Evolutionary conservation across 148 eudicot genomes (phyloP).

Genomic region (Fagopyrum tataricum): DNA sequence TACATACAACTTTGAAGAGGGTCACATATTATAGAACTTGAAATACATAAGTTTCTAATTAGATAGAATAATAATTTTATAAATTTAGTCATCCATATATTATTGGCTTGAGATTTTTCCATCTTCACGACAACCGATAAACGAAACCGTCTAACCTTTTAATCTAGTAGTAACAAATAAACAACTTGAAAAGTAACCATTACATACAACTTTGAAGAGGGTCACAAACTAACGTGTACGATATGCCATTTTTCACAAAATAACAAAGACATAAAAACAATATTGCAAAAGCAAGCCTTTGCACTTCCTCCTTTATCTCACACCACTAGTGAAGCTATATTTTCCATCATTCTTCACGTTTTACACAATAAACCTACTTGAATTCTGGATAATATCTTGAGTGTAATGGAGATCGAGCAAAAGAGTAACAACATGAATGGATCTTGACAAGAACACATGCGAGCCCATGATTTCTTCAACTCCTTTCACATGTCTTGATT

Average conservation of each 20-base stretch:
- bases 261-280: background rate
- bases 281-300: background rate
- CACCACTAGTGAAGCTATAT: too few species aligned
- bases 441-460: background rate
- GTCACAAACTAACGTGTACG: background rate
- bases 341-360: background rate
- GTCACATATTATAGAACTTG: too few species aligned
- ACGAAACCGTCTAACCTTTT: too few species aligned
- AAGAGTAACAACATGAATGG: background rate
- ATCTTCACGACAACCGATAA: too few species aligned
- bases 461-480: background rate
- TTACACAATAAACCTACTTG: background rate
- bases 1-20: background rate
- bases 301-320: background rate
- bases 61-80: too few species aligned
- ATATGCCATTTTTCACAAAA: background rate
- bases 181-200: background rate
- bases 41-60: too few species aligned
- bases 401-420: background rate
- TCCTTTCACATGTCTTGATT: background rate
- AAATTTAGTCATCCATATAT: too few species aligned
- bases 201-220: background rate
- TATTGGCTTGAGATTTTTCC: too few species aligned
- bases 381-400: background rate
- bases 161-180: too few species aligned